phyloP scores from a whole-genome alignment of 179 eudicot genomes.

The Patellifolia procumbens region DNA sequence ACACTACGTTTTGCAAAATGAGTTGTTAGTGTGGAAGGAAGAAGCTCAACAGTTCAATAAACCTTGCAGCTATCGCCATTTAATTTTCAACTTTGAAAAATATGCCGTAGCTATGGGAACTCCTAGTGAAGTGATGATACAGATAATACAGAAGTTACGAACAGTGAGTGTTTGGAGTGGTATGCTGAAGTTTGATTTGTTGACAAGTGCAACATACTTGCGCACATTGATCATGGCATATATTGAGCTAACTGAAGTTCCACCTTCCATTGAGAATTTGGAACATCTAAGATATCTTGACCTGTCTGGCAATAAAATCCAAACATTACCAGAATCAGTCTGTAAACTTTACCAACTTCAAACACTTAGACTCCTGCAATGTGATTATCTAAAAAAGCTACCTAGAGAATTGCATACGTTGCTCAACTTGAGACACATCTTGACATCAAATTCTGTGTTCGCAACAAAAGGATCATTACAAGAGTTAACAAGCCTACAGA shows the following conservation, averaged over 20 bases:
- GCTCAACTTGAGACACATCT: constrained; percentile 4
- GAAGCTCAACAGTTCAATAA: too few relatives aligned
- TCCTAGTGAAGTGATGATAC: too few relatives aligned
- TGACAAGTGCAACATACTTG: neutral
- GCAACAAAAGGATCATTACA: neutral
- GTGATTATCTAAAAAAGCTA: neutral
- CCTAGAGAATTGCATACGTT: neutral
- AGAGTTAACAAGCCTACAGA: neutral
- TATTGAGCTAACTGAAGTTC: constrained; percentile 10
- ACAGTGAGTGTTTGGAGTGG: neutral
- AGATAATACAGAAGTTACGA: neutral
- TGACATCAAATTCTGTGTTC: neutral
- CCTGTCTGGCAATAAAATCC: neutral
- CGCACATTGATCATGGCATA: neutral
- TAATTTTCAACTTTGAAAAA: neutral
- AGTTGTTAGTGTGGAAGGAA: neutral
- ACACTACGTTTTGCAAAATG: constrained; percentile 4
- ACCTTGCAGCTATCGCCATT: too few relatives aligned
- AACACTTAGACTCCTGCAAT: neutral
- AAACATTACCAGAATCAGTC: neutral
- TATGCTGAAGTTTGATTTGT: neutral
- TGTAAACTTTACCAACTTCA: constrained; percentile 17
- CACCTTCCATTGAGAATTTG: neutral
- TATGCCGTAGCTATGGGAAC: neutral
- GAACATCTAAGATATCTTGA: constrained; percentile 15